Base-by-base conservation (phyloP, 2,329 filamentous ascomycete species). In the Claviceps purpurea region DNA sequence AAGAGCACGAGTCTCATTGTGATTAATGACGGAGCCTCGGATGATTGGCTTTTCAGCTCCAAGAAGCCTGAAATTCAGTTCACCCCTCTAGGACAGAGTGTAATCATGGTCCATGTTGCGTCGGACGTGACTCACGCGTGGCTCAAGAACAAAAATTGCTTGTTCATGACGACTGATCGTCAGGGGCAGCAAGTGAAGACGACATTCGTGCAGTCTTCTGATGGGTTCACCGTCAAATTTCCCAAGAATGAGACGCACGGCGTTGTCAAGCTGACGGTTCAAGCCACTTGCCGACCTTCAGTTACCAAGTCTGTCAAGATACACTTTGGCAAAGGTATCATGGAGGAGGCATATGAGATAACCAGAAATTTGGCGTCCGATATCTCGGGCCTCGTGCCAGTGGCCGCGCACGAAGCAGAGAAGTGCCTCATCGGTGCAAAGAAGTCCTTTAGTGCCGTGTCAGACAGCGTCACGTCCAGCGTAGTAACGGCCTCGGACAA, bases 281-380 rank as follows among this genome's bases (percentile, higher is more conserved):
- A 75, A 51, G 80, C 80, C 1, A 78, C 72, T 14, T 77, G 73
- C 52, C 77, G 76, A 55, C 81, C 81, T 24, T 77, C 73, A 62
- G 71, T 83, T 56, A 78, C 78, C 59, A 79, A 83, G 65, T 76
- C 75, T 0, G 78, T 83, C 61, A 72, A 74, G 41, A 66, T 84
- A 34, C 75, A 82, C 61, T 81, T 84, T 62, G 77, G 78, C 47
- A 73, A 67, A 60, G 67, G 71, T 22, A 63, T 70, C 16, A 62
- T 77, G 43, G 68, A 66, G 13, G 70, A 72, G 41, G 70, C 69
- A 14, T 56, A 75, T 5, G 73, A 75, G 52, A 68, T 66, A 7
- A 71, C 73, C 20, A 69, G 68, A 53, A 61, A 69, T 14, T 64
- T 76, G 3, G 67, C 71, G 14, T 68, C 71, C 43, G 68, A 68